Evolutionary conservation across 768 basidiomycete genomes (phyloP).

Genomic region (Kwoniella botswanensis): DNA sequence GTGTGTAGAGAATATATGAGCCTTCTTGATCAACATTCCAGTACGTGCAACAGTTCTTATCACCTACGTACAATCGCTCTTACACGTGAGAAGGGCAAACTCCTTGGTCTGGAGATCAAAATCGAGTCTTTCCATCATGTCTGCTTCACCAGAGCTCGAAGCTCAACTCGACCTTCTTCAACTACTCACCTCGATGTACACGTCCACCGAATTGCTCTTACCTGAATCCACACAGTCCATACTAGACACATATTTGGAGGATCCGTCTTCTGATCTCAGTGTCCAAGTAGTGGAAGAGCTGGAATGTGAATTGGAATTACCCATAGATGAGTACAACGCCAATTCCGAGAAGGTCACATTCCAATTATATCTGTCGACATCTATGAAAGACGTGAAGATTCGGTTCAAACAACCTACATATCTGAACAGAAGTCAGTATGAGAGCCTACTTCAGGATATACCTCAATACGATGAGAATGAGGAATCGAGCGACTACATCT

Average conservation of each 20-base stretch:
- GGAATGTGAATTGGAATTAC: constrained; percentile 4
- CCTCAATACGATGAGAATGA: neutral
- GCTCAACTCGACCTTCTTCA: constrained; percentile 39
- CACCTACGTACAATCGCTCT: too few relatives aligned
- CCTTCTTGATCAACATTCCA: neutral
- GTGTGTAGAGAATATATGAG: neutral
- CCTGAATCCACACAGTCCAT: constrained; percentile 14
- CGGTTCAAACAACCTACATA: constrained; percentile 35
- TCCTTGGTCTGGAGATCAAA: too few relatives aligned
- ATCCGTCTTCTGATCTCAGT: neutral
- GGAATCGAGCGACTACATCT: constrained; percentile 36
- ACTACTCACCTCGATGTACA: constrained; percentile 51
- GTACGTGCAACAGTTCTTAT: too few relatives aligned
- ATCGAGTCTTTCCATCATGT: neutral
- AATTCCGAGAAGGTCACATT: neutral
- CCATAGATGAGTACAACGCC: constrained; percentile 14
- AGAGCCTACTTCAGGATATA: constrained; percentile 11
- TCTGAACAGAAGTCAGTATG: constrained; percentile 25
- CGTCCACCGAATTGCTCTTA: constrained; percentile 46
- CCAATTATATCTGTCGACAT: constrained; percentile 1
- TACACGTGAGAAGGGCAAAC: too few relatives aligned
- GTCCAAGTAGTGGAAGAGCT: neutral
- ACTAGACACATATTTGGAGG: constrained; percentile 16
- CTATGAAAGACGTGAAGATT: neutral
- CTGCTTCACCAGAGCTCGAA: constrained; percentile 16